Evolutionary conservation across 768 basidiomycete species (phyloP).

Genomic region (Chlorophyllum brunneum): DNA sequence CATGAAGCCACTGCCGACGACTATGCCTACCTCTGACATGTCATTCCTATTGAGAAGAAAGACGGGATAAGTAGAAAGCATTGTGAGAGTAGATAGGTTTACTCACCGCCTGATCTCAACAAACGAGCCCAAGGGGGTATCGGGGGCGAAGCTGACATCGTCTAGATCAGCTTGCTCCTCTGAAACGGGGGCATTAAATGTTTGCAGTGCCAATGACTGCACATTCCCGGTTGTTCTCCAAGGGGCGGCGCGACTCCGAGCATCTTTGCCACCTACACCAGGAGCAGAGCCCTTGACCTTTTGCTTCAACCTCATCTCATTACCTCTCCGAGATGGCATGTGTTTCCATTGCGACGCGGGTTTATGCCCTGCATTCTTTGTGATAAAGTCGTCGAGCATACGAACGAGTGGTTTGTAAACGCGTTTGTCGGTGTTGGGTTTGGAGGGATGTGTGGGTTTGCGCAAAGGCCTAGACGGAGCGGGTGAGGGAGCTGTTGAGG

Average conservation of each 20-base stretch:
- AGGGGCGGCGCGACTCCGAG: too few relatives aligned
- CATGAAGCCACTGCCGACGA: conserved; percentile 21
- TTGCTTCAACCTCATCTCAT: conserved; percentile 32
- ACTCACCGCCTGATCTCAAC: conserved; percentile 44
- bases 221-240: background rate
- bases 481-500: conserved; percentile 16
- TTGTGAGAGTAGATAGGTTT: background rate
- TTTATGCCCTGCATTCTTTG: conserved; percentile 15
- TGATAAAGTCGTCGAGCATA: background rate
- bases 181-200: background rate
- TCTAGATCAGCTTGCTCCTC: background rate
- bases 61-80: background rate
- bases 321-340: conserved; percentile 30
- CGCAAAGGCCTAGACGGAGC: background rate
- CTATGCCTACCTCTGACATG: conserved; percentile 23
- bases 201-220: background rate
- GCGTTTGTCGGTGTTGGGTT: too few relatives aligned
- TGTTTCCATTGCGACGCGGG: conserved; percentile 33
- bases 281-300: conserved; percentile 13
- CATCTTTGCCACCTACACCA: background rate
- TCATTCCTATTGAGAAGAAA: conserved; percentile 24
- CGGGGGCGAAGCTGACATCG: conserved; percentile 16
- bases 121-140: conserved; percentile 37
- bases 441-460: background rate
- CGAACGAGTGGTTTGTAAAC: background rate